These are phyloP conservation scores for Aspergillus sclerotiicarbonarius DNA, from an alignment of 495 filamentous ascomycete species.

Conservation along the genomic window DNA sequence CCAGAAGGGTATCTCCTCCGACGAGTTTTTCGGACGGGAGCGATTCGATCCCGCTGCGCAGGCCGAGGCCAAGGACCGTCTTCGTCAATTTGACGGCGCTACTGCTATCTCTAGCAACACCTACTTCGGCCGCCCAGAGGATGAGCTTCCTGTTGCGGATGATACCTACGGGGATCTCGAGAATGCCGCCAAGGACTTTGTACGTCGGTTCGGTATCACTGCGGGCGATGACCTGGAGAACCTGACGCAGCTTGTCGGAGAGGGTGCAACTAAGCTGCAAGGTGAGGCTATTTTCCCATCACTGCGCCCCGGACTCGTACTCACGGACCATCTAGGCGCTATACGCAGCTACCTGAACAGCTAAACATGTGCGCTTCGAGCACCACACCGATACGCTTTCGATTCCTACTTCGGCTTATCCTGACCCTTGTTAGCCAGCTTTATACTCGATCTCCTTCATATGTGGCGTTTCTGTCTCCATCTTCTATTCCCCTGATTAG, in stretches of 20 bases:
- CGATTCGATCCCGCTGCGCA: conserved; percentile 76
- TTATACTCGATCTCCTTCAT: conserved; percentile 11
- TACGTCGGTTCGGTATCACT: conserved; percentile 90
- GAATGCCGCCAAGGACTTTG: conserved; percentile 88
- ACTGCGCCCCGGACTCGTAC: not conserved
- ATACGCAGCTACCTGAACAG: conserved; percentile 80
- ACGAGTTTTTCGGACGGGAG: conserved; percentile 96
- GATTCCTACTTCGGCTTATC: not conserved
- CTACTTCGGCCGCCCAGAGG: conserved; percentile 90
- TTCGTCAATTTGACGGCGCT: conserved; percentile 91
- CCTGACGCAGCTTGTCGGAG: conserved; percentile 73
- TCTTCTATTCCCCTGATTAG: conserved; percentile 9
- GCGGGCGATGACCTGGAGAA: conserved; percentile 95
- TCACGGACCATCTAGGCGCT: conserved; percentile 48
- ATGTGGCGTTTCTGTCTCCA: conserved; percentile 18
- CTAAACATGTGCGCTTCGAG: conserved; percentile 30
- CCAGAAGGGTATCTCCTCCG: conserved; percentile 95
- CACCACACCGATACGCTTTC: conserved; percentile 10
- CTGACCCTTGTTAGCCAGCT: conserved; percentile 18
- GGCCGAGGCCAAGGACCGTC: conserved; percentile 78
- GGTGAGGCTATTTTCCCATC: conserved; percentile 40
- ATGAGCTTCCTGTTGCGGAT: conserved; percentile 60
- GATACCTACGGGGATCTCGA: conserved; percentile 82
- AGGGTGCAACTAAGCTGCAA: conserved; percentile 80
- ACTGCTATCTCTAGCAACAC: conserved; percentile 89